These are phyloP conservation scores for Arabidopsis arenosa DNA, from an alignment of 345 rosid species.

Conservation along the genomic window DNA sequence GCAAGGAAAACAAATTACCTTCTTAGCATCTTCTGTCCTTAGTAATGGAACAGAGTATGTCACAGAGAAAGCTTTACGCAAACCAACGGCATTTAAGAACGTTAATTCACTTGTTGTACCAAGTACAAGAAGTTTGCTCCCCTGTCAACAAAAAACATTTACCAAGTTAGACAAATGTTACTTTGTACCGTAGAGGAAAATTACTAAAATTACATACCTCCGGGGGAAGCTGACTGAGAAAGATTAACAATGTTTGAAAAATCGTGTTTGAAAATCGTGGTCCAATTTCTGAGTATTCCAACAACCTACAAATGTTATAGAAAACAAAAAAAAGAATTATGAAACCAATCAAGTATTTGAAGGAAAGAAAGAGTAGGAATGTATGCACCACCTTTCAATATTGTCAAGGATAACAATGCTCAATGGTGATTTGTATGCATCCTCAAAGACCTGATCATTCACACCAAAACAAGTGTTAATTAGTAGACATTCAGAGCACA, in stretches of 20 bases:
- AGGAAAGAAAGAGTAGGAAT: neutral
- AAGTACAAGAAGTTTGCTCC: constrained; percentile 74
- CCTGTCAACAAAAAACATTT: constrained; percentile 49
- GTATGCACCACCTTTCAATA: neutral
- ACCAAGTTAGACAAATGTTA: neutral
- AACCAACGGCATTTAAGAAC: constrained; percentile 67
- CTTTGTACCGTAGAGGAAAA: neutral
- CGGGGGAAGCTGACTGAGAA: neutral
- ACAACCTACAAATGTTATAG: neutral
- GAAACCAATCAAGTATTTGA: neutral
- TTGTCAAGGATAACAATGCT: neutral
- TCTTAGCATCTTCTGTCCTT: constrained; percentile 66
- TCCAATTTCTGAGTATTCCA: neutral
- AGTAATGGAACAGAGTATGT: constrained; percentile 65
- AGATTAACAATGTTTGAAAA: neutral
- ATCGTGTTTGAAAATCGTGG: neutral
- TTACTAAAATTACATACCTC: neutral
- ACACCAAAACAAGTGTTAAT: neutral
- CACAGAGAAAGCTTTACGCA: constrained; percentile 69
- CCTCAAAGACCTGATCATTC: neutral
- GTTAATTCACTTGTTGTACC: constrained; percentile 84
- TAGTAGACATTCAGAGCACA: constrained; percentile 14
- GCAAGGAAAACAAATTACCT: constrained; percentile 49
- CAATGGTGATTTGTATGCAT: neutral
- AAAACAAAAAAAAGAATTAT: neutral